Conservation (phyloP, 75 land plant genomes). For the Picea glauca region DNA sequence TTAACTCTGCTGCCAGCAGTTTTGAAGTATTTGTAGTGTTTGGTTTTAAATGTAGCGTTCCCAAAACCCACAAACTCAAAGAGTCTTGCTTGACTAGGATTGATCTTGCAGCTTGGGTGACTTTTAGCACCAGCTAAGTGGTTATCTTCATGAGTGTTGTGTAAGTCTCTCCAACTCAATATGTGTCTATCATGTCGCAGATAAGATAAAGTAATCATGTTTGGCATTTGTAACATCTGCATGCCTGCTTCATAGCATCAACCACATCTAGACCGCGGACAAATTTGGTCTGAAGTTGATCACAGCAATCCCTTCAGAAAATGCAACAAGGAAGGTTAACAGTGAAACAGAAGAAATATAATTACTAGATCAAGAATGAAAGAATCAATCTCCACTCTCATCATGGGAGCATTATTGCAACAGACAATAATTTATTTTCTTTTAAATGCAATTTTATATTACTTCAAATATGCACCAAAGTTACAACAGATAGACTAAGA, state of each 20-base stretch:
- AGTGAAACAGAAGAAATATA: background rate
- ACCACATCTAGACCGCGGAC: background rate
- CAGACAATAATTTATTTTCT: no score
- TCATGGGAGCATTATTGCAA: no score
- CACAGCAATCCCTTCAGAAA: background rate
- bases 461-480: no score
- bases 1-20: background rate
- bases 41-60: background rate
- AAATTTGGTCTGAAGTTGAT: conserved; percentile 1
- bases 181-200: background rate
- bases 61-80: background rate
- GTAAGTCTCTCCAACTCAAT: background rate
- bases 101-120: background rate
- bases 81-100: background rate
- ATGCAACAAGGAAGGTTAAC: background rate
- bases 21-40: background rate
- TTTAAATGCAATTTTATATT: no score
- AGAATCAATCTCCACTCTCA: no score
- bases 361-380: background rate
- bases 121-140: background rate
- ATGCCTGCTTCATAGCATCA: conserved; percentile 1
- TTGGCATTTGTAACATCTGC: background rate
- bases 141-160: background rate
- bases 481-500: no score
- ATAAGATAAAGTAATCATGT: background rate